Conservation (phyloP, 495 filamentous ascomycete genomes). For the Staphylotrichum tortipilum region DNA sequence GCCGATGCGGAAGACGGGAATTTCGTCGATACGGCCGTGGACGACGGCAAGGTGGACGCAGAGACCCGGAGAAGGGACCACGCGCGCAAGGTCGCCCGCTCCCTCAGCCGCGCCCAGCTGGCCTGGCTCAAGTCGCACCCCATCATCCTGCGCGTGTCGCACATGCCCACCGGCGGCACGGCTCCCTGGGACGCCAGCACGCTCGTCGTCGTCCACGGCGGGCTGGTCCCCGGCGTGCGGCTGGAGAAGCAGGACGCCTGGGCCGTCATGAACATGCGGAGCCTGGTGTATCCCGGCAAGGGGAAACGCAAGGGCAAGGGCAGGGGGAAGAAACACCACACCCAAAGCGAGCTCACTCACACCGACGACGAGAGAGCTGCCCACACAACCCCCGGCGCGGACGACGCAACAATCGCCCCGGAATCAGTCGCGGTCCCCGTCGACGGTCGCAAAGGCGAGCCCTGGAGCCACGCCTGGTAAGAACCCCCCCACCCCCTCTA, state of each 20-base stretch:
- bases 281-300: constrained; percentile 37
- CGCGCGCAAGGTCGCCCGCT: constrained; percentile 27
- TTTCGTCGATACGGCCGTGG: constrained; percentile 1
- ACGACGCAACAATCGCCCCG: neutral
- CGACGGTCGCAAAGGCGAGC: constrained; percentile 45
- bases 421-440: constrained; percentile 48
- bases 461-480: constrained; percentile 56
- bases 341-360: neutral
- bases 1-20: neutral
- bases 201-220: constrained; percentile 74
- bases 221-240: constrained; percentile 63
- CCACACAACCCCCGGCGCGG: neutral
- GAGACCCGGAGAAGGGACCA: constrained; percentile 12
- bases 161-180: constrained; percentile 33
- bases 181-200: constrained; percentile 41
- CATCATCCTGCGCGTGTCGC: constrained; percentile 62
- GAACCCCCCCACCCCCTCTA: neutral
- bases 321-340: neutral
- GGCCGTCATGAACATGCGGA: constrained; percentile 87
- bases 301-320: neutral
- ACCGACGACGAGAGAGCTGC: neutral
- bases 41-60: constrained; percentile 17
- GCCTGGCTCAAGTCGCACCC: constrained; percentile 65
- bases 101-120: constrained; percentile 43
- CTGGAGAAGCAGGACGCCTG: constrained; percentile 69